A percentile compares a stretch with the other conserved stretches of the same genome.
phyloP scores from a whole-genome alignment of 306 rosid species.

The Medicago lupulina region DNA sequence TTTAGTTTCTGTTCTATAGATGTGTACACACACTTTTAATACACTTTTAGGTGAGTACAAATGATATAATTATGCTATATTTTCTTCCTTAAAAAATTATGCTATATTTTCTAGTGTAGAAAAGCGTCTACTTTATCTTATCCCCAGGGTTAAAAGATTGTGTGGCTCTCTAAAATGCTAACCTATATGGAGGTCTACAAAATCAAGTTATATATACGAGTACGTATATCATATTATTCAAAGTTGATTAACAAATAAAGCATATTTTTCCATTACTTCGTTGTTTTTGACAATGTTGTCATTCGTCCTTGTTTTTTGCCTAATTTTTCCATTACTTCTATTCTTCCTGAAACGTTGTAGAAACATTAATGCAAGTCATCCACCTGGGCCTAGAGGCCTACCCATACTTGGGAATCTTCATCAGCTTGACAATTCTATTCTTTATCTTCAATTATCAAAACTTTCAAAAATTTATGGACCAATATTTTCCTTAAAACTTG shows the following conservation, averaged over 20 bases:
- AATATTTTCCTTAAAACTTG: slow-evolving; percentile 35
- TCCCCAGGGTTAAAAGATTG: too few relatives aligned
- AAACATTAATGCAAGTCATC: background rate
- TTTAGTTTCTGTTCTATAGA: too few relatives aligned
- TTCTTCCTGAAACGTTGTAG: background rate
- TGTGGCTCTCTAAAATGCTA: background rate
- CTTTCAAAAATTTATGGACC: background rate
- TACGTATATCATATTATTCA: background rate
- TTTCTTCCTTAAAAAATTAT: too few relatives aligned
- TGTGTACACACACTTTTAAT: too few relatives aligned
- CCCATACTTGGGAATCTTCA: slow-evolving; percentile 60
- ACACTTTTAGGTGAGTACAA: too few relatives aligned
- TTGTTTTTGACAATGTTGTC: background rate
- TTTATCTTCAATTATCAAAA: slow-evolving; percentile 20
- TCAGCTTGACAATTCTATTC: slow-evolving; percentile 40
- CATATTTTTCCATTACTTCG: background rate
- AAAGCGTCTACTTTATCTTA: too few relatives aligned
- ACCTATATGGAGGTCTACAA: background rate
- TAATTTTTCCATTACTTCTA: background rate
- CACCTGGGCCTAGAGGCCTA: slow-evolving; percentile 57
- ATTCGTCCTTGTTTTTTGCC: background rate
- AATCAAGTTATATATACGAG: background rate
- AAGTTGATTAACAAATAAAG: background rate
- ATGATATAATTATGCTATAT: too few relatives aligned
- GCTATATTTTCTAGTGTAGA: too few relatives aligned